Conservation (phyloP, 805 yeast species). For the Lipomyces kockii region DNA sequence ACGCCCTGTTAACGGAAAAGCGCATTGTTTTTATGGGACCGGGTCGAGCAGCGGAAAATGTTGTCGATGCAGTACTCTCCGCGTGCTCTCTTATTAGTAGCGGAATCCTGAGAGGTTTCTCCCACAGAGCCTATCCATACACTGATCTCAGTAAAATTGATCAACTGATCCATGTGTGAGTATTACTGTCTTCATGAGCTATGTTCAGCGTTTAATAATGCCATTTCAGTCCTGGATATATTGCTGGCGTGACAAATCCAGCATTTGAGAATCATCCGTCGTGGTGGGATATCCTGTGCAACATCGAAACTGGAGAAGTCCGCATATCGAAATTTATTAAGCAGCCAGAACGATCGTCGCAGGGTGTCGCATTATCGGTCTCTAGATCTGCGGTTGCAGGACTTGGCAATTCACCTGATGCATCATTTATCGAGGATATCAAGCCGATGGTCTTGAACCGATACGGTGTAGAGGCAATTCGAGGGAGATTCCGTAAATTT, state of each 20-base stretch:
- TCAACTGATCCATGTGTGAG: slow-evolving; percentile 50
- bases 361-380: slow-evolving; percentile 7
- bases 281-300: slow-evolving; percentile 62
- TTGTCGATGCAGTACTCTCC: slow-evolving; percentile 57
- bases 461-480: slow-evolving; percentile 42
- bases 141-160: slow-evolving; percentile 61
- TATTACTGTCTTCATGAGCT: background rate
- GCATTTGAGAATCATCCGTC: slow-evolving; percentile 59
- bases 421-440: slow-evolving; percentile 40
- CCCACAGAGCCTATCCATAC: slow-evolving; percentile 58
- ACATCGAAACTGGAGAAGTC: slow-evolving; percentile 52
- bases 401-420: slow-evolving; percentile 24
- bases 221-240: slow-evolving; percentile 48
- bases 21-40: slow-evolving; percentile 56
- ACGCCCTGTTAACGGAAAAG: slow-evolving; percentile 59
- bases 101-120: slow-evolving; percentile 56
- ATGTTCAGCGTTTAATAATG: background rate
- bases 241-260: slow-evolving; percentile 67
- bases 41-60: slow-evolving; percentile 55
- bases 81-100: slow-evolving; percentile 55
- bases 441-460: slow-evolving; percentile 41
- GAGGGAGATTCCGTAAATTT: slow-evolving; percentile 41
- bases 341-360: slow-evolving; percentile 20
- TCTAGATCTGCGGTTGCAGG: background rate
- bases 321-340: slow-evolving; percentile 42